Evolutionary conservation across 306 rosid species (phyloP).

Genomic region (Trifolium dubium): DNA sequence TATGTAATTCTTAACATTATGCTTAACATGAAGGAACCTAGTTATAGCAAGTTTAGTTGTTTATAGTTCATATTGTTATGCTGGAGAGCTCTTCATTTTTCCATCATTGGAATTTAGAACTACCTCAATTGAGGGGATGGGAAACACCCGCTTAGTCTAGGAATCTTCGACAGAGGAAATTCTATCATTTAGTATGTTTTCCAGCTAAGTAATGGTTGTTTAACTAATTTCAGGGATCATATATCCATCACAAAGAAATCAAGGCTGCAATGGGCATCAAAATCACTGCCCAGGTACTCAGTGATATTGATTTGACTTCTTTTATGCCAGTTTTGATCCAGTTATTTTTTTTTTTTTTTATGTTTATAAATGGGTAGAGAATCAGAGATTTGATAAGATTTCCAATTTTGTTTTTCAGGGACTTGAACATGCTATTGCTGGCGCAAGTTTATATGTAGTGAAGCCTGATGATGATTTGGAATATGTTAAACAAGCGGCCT

Average conservation of each 20-base stretch:
- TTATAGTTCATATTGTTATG: not conserved
- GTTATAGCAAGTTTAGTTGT: not conserved
- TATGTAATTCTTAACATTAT: constrained; percentile 3
- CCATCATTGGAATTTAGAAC: not conserved
- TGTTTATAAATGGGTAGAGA: constrained; percentile 19
- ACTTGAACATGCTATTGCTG: constrained; percentile 95
- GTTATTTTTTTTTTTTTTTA: constrained; percentile 1
- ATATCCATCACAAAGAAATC: constrained; percentile 88
- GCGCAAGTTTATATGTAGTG: constrained; percentile 84
- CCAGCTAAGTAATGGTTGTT: constrained; percentile 30
- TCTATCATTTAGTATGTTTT: no score
- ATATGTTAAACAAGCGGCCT: constrained; percentile 65
- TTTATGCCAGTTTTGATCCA: constrained; percentile 26
- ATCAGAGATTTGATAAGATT: constrained; percentile 9
- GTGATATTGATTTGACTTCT: constrained; percentile 31
- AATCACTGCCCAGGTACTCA: constrained; percentile 87
- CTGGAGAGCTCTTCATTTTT: not conserved
- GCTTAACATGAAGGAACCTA: not conserved
- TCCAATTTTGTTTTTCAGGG: constrained; percentile 57
- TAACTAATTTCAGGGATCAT: constrained; percentile 77
- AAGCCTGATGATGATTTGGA: constrained; percentile 85
- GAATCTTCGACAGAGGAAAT: constrained; percentile 2
- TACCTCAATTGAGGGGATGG: constrained; percentile 7
- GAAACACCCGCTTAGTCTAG: not conserved
- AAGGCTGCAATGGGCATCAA: constrained; percentile 99